Percentiles rank a stretch among this genome's conserved stretches.
phyloP scores from a whole-genome alignment of 164 flowering plant species.

The Cinnamomum micranthum region DNA sequence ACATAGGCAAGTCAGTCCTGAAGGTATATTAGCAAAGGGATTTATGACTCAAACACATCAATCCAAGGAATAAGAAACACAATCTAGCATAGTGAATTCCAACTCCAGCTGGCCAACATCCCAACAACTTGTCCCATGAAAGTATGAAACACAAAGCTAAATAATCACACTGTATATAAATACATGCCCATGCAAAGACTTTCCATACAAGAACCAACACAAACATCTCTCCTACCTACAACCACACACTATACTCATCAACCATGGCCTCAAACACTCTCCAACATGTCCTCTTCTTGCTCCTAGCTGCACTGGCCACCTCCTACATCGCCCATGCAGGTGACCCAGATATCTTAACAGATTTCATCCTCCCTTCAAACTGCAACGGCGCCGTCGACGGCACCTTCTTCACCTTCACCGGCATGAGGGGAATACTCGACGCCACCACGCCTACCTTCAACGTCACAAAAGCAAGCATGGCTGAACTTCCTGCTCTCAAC shows the following conservation, averaged over 20 bases:
- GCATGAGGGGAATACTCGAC: conserved; percentile 11
- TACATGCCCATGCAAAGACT: neutral
- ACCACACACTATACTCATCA: neutral
- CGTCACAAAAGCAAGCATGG: conserved; percentile 25
- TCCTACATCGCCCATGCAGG: conserved; percentile 13
- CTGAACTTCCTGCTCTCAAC: conserved; percentile 26
- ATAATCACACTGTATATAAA: neutral
- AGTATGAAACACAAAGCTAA: neutral
- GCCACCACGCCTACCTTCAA: conserved; percentile 13
- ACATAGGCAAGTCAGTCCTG: neutral
- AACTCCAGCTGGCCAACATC: neutral
- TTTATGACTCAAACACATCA: neutral
- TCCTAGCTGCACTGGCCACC: conserved; percentile 11
- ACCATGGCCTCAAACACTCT: conserved; percentile 1
- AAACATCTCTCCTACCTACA: neutral
- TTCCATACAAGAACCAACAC: neutral
- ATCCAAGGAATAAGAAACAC: neutral
- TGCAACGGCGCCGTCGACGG: conserved; percentile 3
- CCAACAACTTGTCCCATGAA: neutral
- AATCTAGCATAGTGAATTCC: neutral
- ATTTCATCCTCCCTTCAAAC: conserved; percentile 22
- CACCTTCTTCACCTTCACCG: conserved; percentile 28
- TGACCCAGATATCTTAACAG: conserved; percentile 22
- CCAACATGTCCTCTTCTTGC: conserved; percentile 5
- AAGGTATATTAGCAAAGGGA: neutral